These are phyloP conservation scores for Diaporthe citriasiana DNA, from an alignment of 2,329 filamentous ascomycete genomes.

Conservation along the genomic window DNA sequence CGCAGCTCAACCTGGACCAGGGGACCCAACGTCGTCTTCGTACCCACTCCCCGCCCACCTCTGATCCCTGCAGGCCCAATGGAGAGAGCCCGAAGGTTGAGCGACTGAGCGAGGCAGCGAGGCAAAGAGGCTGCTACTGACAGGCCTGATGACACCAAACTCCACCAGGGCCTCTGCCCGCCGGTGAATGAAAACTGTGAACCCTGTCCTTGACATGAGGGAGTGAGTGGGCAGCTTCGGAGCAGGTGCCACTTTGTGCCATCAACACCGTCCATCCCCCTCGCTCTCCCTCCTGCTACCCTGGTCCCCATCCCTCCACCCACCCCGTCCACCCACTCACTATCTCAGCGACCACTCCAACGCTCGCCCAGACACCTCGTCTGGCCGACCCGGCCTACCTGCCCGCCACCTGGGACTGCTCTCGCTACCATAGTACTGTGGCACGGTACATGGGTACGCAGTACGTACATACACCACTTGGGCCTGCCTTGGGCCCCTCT, in stretches of 20 bases:
- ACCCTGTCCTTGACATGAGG: constrained; percentile 34
- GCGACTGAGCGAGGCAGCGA: constrained; percentile 34
- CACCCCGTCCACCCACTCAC: constrained; percentile 25
- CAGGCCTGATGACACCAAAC: constrained; percentile 37
- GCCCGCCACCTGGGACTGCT: constrained; percentile 33
- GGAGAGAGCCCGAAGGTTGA: constrained; percentile 37
- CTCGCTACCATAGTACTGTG: constrained; percentile 31
- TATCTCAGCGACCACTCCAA: constrained; percentile 24
- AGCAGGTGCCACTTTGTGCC: constrained; percentile 41
- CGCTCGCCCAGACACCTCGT: constrained; percentile 23
- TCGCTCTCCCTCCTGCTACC: constrained; percentile 22
- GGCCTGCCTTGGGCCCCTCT: constrained; percentile 26
- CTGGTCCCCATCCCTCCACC: constrained; percentile 28
- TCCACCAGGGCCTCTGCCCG: constrained; percentile 36
- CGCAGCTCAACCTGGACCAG: constrained; percentile 35
- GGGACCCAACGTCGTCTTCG: constrained; percentile 38
- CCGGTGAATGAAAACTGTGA: constrained; percentile 31
- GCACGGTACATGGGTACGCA: constrained; percentile 31
- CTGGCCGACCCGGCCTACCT: constrained; percentile 30
- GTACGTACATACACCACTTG: constrained; percentile 22
- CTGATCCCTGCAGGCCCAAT: constrained; percentile 33
- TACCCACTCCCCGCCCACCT: constrained; percentile 37
- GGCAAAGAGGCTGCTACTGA: constrained; percentile 36
- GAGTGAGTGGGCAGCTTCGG: constrained; percentile 35
- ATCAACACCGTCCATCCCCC: constrained; percentile 31